Base-by-base conservation (phyloP, 495 filamentous ascomycete genomes). In the Usnea hakonensis region DNA sequence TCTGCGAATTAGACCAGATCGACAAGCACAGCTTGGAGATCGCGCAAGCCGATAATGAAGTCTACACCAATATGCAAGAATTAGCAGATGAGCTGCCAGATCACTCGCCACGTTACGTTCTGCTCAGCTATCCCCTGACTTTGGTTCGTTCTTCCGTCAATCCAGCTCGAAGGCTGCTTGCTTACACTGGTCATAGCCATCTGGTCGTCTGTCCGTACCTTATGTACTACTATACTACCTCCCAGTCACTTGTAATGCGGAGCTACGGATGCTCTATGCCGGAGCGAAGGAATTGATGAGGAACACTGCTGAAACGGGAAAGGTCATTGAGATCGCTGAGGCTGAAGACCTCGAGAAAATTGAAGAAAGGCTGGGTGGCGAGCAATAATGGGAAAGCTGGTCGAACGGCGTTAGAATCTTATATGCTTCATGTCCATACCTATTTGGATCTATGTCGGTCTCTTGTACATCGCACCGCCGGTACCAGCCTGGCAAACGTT, bases 221-320 rank as follows among this genome's bases (percentile, higher is more conserved):
- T 98, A 97, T 72, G 91, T 96, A 46, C 83, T 98, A 70, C 76
- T 98, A 41, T 96, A 91, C 77, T 96, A 92, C 74, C 82, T 97
- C 54, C 94, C 94, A 21, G 87, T 83, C 52, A 96, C 92, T 52
- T 91, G 89, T 76, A 95, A 94, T 72, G 81, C 78, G 63, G 87
- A 87, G 64, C 73, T 87, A 70, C 85, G 89, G 56, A 97, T 97
- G 94, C 81, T 91, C 76, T 98, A 98, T 75, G 94, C 94, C 21
- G 86, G 90, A 23, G 93, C 93, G 30, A 95, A 95, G 73, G 93
- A 98, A 76, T 75, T 96, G 74, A 90, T 98, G 85, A 85, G 92
- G 65, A 95, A 87, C 68, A 91, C 89, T 58, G 87, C 89, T 13
- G 90, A 96, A 76, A 90, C 90, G 33, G 87, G 87, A 35, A 84